Conservation (phyloP, 257 asterid species). For the Lycium ferocissimum region DNA sequence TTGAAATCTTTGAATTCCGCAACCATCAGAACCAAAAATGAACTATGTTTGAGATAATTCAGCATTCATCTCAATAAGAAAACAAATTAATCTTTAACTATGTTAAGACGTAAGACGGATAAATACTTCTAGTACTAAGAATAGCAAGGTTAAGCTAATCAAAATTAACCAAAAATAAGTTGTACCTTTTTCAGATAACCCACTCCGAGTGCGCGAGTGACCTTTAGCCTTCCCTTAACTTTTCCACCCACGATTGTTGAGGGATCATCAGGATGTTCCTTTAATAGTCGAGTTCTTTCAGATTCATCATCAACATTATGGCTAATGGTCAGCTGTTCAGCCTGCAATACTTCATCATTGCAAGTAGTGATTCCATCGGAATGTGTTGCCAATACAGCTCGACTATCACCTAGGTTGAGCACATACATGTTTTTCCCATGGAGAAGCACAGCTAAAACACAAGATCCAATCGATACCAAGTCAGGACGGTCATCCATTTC, state of each 20-base stretch:
- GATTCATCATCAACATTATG: constrained; percentile 84
- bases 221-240: constrained; percentile 91
- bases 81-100: neutral
- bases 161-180: neutral
- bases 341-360: constrained; percentile 43
- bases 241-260: constrained; percentile 60
- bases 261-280: constrained; percentile 85
- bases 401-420: constrained; percentile 88
- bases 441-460: constrained; percentile 73
- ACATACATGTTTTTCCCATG: constrained; percentile 80
- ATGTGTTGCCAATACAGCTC: constrained; percentile 87
- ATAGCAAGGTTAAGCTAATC: neutral
- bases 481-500: constrained; percentile 99
- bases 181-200: constrained; percentile 95
- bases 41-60: neutral
- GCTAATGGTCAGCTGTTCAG: constrained; percentile 79
- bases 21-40: neutral
- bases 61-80: neutral
- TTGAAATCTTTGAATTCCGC: neutral
- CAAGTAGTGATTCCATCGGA: constrained; percentile 37
- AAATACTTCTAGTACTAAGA: neutral
- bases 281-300: constrained; percentile 70
- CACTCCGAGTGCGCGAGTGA: constrained; percentile 96
- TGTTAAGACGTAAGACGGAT: neutral
- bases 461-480: constrained; percentile 86